Conservation (phyloP, 257 asterid genomes). For the Henckelia pumila region DNA sequence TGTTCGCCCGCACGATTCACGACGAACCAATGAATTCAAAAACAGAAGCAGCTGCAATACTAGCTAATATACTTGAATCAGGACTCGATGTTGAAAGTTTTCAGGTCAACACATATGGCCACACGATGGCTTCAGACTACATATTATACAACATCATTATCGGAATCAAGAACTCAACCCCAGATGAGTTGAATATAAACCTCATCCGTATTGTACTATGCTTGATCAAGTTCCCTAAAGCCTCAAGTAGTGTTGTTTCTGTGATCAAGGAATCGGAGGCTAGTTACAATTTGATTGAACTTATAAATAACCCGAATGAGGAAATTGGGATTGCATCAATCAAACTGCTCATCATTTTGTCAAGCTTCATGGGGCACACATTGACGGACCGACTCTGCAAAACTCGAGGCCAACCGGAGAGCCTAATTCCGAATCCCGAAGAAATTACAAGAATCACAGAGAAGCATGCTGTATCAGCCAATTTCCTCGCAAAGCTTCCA, state of each 20-base stretch:
- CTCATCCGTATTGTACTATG: slow-evolving; percentile 53
- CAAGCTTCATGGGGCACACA: slow-evolving; percentile 76
- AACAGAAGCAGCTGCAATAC: slow-evolving; percentile 59
- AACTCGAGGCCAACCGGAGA: slow-evolving; percentile 65
- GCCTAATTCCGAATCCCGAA: slow-evolving; percentile 44
- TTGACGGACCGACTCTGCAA: slow-evolving; percentile 63
- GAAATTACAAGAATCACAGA: slow-evolving; percentile 53
- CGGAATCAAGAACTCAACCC: slow-evolving; percentile 43
- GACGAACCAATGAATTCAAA: slow-evolving; percentile 47
- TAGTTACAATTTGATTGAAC: slow-evolving; percentile 58
- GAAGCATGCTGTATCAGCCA: slow-evolving; percentile 62
- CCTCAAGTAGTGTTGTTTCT: slow-evolving; percentile 54
- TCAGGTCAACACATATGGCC: slow-evolving; percentile 54
- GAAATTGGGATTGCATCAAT: slow-evolving; percentile 57
- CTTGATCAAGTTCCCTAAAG: slow-evolving; percentile 56
- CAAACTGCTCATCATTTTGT: slow-evolving; percentile 49
- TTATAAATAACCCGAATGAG: slow-evolving; percentile 56
- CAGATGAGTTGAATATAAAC: slow-evolving; percentile 58
- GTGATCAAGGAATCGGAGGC: slow-evolving; percentile 74
- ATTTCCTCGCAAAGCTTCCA: slow-evolving; percentile 73
- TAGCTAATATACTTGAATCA: slow-evolving; percentile 70
- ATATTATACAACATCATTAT: slow-evolving; percentile 51
- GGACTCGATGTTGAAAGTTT: slow-evolving; percentile 49
- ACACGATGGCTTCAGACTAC: slow-evolving; percentile 70
- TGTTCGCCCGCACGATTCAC: slow-evolving; percentile 42